These are phyloP conservation scores for Globisporangium spiculum DNA, from an alignment of 352 stramenopile genomes.

Conservation along the genomic window DNA sequence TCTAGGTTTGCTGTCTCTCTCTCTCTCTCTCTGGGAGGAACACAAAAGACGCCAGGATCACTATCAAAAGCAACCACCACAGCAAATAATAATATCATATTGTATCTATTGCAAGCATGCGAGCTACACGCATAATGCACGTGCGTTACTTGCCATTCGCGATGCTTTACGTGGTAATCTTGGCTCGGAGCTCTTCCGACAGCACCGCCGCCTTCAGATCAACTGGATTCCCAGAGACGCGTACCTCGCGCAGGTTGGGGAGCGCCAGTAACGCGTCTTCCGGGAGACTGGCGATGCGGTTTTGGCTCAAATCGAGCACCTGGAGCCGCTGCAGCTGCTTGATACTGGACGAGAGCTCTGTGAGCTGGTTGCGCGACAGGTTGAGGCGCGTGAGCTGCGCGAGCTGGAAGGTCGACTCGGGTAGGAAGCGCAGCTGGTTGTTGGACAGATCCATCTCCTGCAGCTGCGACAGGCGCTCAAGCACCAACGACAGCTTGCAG, in stretches of 20 bases:
- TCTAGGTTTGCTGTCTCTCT: constrained; percentile 13
- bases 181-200: constrained; percentile 28
- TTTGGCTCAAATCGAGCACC: constrained; percentile 61
- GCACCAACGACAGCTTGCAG: constrained; percentile 76
- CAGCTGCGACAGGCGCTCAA: constrained; percentile 71
- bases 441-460: constrained; percentile 63
- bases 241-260: constrained; percentile 33
- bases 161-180: constrained; percentile 25
- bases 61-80: constrained; percentile 3
- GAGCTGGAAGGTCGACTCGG: constrained; percentile 77
- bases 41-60: background rate
- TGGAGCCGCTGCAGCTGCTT: constrained; percentile 49
- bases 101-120: constrained; percentile 7
- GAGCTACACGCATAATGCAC: background rate
- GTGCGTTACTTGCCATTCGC: constrained; percentile 5
- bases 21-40: background rate
- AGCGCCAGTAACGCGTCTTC: constrained; percentile 40
- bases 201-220: constrained; percentile 24
- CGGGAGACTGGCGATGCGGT: constrained; percentile 43
- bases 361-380: constrained; percentile 66
- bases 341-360: constrained; percentile 38
- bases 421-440: constrained; percentile 77
- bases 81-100: constrained; percentile 8
- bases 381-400: constrained; percentile 51
- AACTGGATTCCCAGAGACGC: constrained; percentile 43